Base-by-base conservation (phyloP, 2,329 filamentous ascomycete genomes). In the Lachnellula arida region DNA sequence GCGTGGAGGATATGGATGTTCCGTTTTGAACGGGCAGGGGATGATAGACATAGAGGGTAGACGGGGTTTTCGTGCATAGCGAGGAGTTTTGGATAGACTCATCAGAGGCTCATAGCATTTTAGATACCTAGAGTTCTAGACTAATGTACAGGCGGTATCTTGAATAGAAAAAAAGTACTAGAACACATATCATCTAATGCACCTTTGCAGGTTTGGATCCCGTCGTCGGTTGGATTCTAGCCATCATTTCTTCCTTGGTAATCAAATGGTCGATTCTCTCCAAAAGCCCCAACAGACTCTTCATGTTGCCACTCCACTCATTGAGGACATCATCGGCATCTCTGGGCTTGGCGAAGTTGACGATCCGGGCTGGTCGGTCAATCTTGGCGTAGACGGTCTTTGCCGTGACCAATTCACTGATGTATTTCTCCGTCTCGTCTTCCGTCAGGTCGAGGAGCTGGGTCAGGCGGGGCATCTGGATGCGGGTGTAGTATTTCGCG, bases 171-270 rank as follows among this genome's bases (percentile, higher is more conserved):
- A 28, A 58, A 58, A 49, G 49, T 59, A 56, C 53, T 60, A 59
- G 48, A 49, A 61, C 46, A 60, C 43, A 9, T 11, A 40, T 22
- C 46, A 51, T 59, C 57, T 64, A 65, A 64, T 73, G 69, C 25
- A 64, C 66, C 59, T 72, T 70, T 57, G 71, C 72, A 49, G 74
- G 75, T 59, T 70, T 67, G n/a, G 59, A 57, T 14, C 59, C 56
- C 58, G 69, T 67, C 5, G 62, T 78, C 5, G 90, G 90, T 73
- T 94, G 87, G 68, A 99, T 97, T 57, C 92, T 83, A 42, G 94
- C 94, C 94, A 99, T 99, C 94, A 99, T 99, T 80, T 99, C 94
- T 76, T 99, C 94, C 81, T 97, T 97, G 54, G 95, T 99, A 69
- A 99, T 99, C 68, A 99, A 80, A 73, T 99, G 94, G 71, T 99